Conservation (phyloP, 306 rosid species). For the Casuarina glauca region DNA sequence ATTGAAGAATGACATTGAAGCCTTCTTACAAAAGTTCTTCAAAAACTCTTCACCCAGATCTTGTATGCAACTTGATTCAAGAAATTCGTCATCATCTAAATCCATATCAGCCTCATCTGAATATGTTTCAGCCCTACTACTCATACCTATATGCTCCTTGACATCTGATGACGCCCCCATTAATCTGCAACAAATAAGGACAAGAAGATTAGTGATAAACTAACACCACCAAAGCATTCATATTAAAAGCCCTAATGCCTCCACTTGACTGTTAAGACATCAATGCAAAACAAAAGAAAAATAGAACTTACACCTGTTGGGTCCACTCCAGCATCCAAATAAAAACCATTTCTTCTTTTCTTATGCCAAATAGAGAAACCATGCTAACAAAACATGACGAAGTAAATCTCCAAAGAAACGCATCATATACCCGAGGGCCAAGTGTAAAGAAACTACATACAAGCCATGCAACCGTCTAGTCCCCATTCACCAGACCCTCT, state of each 20-base stretch:
- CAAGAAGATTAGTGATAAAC: not conserved
- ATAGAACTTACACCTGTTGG: not conserved
- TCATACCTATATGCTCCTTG: constrained; percentile 59
- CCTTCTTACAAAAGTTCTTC: constrained; percentile 47
- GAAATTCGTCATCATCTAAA: constrained; percentile 31
- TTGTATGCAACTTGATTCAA: constrained; percentile 22
- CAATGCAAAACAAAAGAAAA: not conserved
- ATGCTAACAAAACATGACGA: constrained; percentile 1
- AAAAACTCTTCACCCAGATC: constrained; percentile 45
- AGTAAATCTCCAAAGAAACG: not conserved
- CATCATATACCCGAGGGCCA: not conserved
- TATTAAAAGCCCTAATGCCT: not conserved
- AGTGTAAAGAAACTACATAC: not conserved
- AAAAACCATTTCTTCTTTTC: not conserved
- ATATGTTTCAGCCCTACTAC: constrained; percentile 45
- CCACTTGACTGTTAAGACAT: not conserved
- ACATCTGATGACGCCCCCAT: constrained; percentile 46
- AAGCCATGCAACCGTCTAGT: not conserved
- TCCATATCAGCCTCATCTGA: constrained; percentile 30
- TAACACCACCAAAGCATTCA: not conserved
- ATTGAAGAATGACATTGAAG: constrained; percentile 53
- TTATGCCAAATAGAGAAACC: not conserved
- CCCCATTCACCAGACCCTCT: not conserved
- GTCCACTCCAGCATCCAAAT: not conserved
- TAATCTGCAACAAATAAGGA: constrained; percentile 15